phyloP scores from a whole-genome alignment of 164 flowering plant genomes.

The Hamamelis virginiana region DNA sequence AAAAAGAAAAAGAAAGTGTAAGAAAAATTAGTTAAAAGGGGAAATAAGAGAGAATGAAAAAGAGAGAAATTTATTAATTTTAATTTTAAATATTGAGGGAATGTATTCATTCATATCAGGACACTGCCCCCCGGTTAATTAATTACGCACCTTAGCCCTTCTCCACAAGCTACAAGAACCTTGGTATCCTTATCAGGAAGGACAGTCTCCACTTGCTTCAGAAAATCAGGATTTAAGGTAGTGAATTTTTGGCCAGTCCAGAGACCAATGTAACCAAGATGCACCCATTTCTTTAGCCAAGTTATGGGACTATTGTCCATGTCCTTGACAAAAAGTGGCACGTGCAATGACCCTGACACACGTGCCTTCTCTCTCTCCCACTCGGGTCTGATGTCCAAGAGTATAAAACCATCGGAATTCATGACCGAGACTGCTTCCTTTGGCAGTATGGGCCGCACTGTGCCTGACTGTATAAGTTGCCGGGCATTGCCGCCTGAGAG shows the following conservation, averaged over 20 bases:
- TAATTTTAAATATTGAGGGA: too few relatives aligned
- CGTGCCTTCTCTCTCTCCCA: conserved; percentile 91
- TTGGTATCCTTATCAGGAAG: conserved; percentile 69
- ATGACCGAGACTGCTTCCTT: conserved; percentile 54
- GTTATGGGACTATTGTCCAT: conserved; percentile 61
- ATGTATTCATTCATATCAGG: too few relatives aligned
- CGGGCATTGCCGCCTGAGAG: conserved; percentile 28
- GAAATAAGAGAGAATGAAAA: too few relatives aligned
- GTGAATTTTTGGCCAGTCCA: conserved; percentile 93
- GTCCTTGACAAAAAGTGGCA: conserved; percentile 78
- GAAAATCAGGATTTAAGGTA: conserved; percentile 56
- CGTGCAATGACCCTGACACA: conserved; percentile 78
- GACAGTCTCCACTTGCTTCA: conserved; percentile 41
- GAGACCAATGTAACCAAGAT: conserved; percentile 86
- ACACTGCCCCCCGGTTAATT: too few relatives aligned
- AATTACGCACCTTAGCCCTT: conserved; percentile 69
- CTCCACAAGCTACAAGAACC: conserved; percentile 88
- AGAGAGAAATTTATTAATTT: too few relatives aligned
- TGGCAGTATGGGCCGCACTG: conserved; percentile 44
- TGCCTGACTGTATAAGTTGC: conserved; percentile 63
- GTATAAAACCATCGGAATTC: conserved; percentile 45
- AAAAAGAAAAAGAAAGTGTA: too few relatives aligned
- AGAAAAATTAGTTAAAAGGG: too few relatives aligned
- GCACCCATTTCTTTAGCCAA: conserved; percentile 89
- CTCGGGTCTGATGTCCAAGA: conserved; percentile 75